Evolutionary conservation across 164 flowering plant species (phyloP).

Genomic region (Buxus sempervirens): DNA sequence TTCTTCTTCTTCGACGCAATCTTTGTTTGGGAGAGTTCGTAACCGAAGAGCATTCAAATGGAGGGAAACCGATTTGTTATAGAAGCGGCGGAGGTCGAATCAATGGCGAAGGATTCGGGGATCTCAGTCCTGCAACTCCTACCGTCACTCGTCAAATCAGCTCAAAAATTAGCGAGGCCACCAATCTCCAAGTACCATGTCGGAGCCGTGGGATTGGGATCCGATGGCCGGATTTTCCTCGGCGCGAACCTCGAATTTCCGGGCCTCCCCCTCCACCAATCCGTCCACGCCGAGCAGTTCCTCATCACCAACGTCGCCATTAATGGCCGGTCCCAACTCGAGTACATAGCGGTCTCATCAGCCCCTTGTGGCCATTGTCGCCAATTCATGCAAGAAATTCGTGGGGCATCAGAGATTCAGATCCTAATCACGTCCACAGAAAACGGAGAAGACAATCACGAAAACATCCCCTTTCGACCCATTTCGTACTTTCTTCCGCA

Average conservation of each 20-base stretch:
- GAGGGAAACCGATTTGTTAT: conserved; percentile 55
- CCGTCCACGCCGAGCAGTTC: conserved; percentile 94
- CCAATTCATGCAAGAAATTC: conserved; percentile 85
- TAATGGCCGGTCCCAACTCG: conserved; percentile 39
- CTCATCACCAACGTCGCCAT: conserved; percentile 64
- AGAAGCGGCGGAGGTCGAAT: conserved; percentile 48
- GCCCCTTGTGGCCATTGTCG: conserved; percentile 99
- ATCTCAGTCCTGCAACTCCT: conserved; percentile 51
- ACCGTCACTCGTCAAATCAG: conserved; percentile 49
- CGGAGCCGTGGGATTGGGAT: conserved; percentile 67
- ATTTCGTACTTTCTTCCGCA: conserved; percentile 46
- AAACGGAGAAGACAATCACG: neutral
- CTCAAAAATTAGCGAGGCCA: conserved; percentile 67
- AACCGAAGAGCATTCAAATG: conserved; percentile 24
- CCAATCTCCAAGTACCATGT: conserved; percentile 85
- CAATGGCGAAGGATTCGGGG: conserved; percentile 37
- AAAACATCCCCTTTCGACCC: conserved; percentile 21
- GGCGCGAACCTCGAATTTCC: conserved; percentile 92
- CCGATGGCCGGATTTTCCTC: conserved; percentile 74
- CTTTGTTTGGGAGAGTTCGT: neutral
- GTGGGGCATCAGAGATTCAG: conserved; percentile 43
- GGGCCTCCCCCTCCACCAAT: conserved; percentile 76
- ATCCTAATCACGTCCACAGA: conserved; percentile 36
- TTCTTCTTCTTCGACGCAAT: neutral
- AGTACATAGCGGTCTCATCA: conserved; percentile 67